phyloP scores from a whole-genome alignment of 192 early-diverging fungal genomes.

The Dissophora ornata region DNA sequence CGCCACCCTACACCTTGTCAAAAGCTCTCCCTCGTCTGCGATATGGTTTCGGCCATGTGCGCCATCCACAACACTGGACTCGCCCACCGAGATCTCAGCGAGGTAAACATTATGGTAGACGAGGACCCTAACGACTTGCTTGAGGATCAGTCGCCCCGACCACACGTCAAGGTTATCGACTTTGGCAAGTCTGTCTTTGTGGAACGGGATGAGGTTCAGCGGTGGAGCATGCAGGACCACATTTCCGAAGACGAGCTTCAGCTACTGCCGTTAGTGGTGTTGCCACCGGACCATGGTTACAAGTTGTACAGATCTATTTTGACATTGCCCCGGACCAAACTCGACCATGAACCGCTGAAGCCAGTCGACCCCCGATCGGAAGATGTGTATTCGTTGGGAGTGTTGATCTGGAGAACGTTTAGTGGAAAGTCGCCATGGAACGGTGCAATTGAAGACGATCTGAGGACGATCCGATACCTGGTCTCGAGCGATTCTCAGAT shows the following conservation, averaged over 20 bases:
- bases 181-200: conserved; percentile 73
- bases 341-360: conserved; percentile 56
- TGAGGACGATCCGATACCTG: conserved; percentile 63
- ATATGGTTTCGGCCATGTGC: conserved; percentile 65
- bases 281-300: conserved; percentile 69
- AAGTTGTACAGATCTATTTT: conserved; percentile 68
- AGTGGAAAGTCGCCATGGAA: conserved; percentile 70
- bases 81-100: conserved; percentile 68
- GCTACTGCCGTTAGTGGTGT: conserved; percentile 60
- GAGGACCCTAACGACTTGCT: conserved; percentile 54
- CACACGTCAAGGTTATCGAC: conserved; percentile 66
- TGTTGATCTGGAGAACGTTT: conserved; percentile 71
- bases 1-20: conserved; percentile 63
- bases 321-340: conserved; percentile 62
- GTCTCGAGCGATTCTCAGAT: conserved; percentile 63
- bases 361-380: conserved; percentile 64
- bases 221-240: conserved; percentile 58
- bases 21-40: conserved; percentile 62
- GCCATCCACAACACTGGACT: conserved; percentile 64
- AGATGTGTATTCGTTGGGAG: conserved; percentile 68
- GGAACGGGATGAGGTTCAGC: conserved; percentile 54
- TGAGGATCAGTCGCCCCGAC: conserved; percentile 57
- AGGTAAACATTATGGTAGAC: conserved; percentile 73
- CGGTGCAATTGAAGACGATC: conserved; percentile 67
- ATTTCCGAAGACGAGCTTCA: conserved; percentile 57